A percentile compares a stretch with the other conserved stretches of the same genome.
These are phyloP conservation scores for Ceratocystis albifundus DNA, from an alignment of 2,329 filamentous ascomycete genomes.

Conservation along the genomic window DNA sequence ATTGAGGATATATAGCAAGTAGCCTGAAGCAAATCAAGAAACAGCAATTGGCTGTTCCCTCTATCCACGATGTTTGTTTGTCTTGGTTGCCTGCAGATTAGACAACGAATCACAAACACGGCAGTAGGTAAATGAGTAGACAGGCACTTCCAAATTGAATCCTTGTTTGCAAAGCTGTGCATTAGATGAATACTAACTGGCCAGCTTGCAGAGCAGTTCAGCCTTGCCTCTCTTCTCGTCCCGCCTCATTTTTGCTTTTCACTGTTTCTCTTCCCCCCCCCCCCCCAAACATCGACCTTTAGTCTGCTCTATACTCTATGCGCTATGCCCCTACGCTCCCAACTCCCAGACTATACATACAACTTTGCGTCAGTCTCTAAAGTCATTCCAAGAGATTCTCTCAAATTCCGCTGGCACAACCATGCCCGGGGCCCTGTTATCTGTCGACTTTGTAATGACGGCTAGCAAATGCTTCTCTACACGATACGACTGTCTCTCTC, in stretches of 20 bases:
- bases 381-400: neutral
- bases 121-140: neutral
- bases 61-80: neutral
- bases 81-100: neutral
- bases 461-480: neutral
- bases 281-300: too few species aligned
- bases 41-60: too few species aligned
- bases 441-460: neutral
- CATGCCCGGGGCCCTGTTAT: neutral
- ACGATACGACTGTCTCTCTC: neutral
- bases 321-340: neutral
- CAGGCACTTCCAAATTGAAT: neutral
- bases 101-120: neutral
- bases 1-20: neutral
- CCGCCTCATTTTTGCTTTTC: too few species aligned
- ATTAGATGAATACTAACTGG: neutral
- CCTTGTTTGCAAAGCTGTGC: neutral
- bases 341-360: neutral
- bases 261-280: too few species aligned
- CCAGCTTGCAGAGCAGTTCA: too few species aligned
- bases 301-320: neutral
- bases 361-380: neutral
- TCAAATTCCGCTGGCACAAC: neutral
- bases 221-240: too few species aligned
- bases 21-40: too few species aligned